Conservation (phyloP, 2,329 filamentous ascomycete species). For the Sporothrix variecibatus region DNA sequence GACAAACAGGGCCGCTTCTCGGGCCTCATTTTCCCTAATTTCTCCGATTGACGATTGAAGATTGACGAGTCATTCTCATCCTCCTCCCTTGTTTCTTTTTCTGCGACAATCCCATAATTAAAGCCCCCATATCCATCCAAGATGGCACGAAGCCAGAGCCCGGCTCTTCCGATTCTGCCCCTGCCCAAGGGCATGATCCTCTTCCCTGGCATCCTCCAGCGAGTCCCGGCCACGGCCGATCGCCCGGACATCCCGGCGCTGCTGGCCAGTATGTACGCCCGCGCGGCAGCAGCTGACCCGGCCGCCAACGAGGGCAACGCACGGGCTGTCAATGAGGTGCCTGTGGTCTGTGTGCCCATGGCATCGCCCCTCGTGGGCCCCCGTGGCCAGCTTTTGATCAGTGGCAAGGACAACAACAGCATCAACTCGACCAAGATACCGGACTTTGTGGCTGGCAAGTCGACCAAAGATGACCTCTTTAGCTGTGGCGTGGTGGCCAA, state of each 20-base stretch:
- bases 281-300: slow-evolving; percentile 50
- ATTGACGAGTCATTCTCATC: background rate
- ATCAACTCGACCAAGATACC: slow-evolving; percentile 41
- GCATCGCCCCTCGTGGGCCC: slow-evolving; percentile 71
- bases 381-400: slow-evolving; percentile 74
- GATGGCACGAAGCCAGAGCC: slow-evolving; percentile 44
- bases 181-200: slow-evolving; percentile 79
- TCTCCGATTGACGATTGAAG: background rate
- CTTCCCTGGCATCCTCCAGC: slow-evolving; percentile 80
- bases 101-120: background rate
- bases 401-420: slow-evolving; percentile 43
- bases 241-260: slow-evolving; percentile 87
- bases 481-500: slow-evolving; percentile 79
- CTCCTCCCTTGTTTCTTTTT: too few species aligned
- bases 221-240: slow-evolving; percentile 75
- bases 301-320: slow-evolving; percentile 61
- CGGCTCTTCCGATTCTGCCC: slow-evolving; percentile 73
- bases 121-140: background rate
- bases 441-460: slow-evolving; percentile 59
- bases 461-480: slow-evolving; percentile 73
- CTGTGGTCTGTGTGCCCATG: slow-evolving; percentile 85
- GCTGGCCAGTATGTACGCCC: slow-evolving; percentile 80
- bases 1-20: background rate
- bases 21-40: slow-evolving; percentile 6
- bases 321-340: slow-evolving; percentile 65